Evolutionary conservation across 2,329 filamentous ascomycete species (phyloP).

Genomic region (Monosporascus sp.): DNA sequence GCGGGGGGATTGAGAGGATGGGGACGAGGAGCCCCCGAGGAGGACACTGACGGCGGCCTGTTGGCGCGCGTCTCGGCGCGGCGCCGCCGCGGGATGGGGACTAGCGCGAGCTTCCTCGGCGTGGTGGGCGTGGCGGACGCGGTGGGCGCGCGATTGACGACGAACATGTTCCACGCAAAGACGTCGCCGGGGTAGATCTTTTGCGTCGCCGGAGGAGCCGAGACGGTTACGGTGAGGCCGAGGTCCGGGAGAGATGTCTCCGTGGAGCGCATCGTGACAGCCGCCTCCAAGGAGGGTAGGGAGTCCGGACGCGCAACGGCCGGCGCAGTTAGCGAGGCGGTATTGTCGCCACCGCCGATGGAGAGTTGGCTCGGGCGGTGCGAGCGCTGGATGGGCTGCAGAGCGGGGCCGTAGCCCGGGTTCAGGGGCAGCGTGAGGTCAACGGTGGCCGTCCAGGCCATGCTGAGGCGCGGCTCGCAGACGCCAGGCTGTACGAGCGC

Average conservation of each 20-base stretch:
- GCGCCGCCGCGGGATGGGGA: conserved; percentile 61
- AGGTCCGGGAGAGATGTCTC: conserved; percentile 52
- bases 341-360: conserved; percentile 49
- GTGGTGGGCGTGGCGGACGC: conserved; percentile 30
- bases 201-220: conserved; percentile 46
- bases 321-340: conserved; percentile 51
- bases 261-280: conserved; percentile 36
- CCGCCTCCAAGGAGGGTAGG: conserved; percentile 53
- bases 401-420: conserved; percentile 52
- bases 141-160: conserved; percentile 61
- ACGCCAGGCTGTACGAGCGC: conserved; percentile 48
- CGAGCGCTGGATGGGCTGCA: conserved; percentile 53
- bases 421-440: conserved; percentile 65
- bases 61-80: conserved; percentile 49
- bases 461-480: conserved; percentile 56
- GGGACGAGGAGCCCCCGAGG: conserved; percentile 7
- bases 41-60: conserved; percentile 47
- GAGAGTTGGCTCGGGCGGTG: conserved; percentile 61
- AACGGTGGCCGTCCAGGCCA: conserved; percentile 63
- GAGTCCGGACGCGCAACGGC: conserved; percentile 54
- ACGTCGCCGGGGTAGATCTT: conserved; percentile 55
- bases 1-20: neutral
- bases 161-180: conserved; percentile 69
- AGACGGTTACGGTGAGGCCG: conserved; percentile 71
- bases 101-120: conserved; percentile 63